Percentiles rank a stretch among this genome's conserved stretches.
Evolutionary conservation across 2,329 filamentous ascomycete species (phyloP).

Genomic region (Pezicula neosporulosa): DNA sequence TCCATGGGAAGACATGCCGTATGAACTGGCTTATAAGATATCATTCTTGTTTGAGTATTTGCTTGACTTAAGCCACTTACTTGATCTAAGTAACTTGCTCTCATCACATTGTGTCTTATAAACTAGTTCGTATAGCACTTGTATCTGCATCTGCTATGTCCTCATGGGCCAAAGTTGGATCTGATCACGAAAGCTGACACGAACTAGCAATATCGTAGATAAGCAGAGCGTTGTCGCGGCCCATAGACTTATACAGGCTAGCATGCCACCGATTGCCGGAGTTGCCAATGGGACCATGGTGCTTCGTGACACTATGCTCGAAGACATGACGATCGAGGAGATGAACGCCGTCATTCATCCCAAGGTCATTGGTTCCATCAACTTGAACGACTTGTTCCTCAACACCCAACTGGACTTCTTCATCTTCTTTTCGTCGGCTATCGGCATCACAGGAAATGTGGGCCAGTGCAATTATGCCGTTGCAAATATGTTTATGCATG

Average conservation of each 20-base stretch:
- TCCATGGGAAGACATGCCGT: too few species aligned
- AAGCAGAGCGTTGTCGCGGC: conserved; percentile 8
- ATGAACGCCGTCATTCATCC: conserved; percentile 24
- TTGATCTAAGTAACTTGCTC: too few species aligned
- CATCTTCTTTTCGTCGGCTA: conserved; percentile 29
- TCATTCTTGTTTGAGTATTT: too few species aligned
- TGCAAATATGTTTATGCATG: conserved; percentile 38
- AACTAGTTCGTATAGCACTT: too few species aligned
- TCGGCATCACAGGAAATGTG: conserved; percentile 21
- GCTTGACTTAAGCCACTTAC: too few species aligned
- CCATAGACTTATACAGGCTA: neutral
- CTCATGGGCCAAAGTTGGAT: too few species aligned
- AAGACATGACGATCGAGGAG: conserved; percentile 21
- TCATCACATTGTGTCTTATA: too few species aligned
- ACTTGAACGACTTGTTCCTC: conserved; percentile 27
- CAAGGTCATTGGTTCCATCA: conserved; percentile 28
- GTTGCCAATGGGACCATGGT: conserved; percentile 42
- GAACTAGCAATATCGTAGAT: conserved; percentile 18
- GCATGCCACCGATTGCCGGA: conserved; percentile 30
- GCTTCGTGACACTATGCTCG: conserved; percentile 32
- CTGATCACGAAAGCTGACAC: too few species aligned
- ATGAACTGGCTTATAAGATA: too few species aligned
- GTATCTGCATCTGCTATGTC: too few species aligned
- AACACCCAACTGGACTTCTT: conserved; percentile 30
- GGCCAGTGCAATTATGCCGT: conserved; percentile 42